Base-by-base conservation (phyloP, 2,329 filamentous ascomycete genomes). In the Zelopaecilomyces penicillatus region DNA sequence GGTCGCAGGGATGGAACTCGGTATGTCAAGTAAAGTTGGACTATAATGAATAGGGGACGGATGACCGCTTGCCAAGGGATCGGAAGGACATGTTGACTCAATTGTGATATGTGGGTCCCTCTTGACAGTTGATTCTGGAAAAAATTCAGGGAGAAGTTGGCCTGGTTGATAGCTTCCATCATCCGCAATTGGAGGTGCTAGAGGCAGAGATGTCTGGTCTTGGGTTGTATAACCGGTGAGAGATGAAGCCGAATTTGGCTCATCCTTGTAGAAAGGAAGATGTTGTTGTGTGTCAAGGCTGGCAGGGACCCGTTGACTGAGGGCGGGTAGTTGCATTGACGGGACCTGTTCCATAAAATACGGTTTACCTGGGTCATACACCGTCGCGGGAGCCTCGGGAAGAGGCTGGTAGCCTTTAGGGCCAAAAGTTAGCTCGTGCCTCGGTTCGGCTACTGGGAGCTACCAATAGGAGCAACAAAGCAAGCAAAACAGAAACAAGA, bases 331-430 rank as follows among this genome's bases (percentile, higher is more conserved):
- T 9, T 42, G 19, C 50, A 52, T 47, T 8, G 54, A 48, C 44
- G 47, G 46, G 43, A 48, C 41, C 48, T 54, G 55, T 37, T 62
- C 56, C 32, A 58, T 54, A 37, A 56, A 45, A 39, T 67, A 69
- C 6, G 64, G 57, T 26, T 55, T 53, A 31, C 54, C 58, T 8
- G 57, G 46, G 6, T 54, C 60, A 47, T 63, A 60, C 30, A 56
- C 53, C n/a, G 51, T 51, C 4, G 54, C 38, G 9, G 52, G 50
- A 28, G 56, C 44, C 33, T 51, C 50, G 5, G 56, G 53, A 27
- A 67, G 47, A 26, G 58, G 51, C 44, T 64, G 58, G 44, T 68
- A 68, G 11, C 59, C 66, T 67, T 56, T 32, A 19, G 19, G 19
- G 9, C 7, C 34, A 11, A 32, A 27, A 36, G 45, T 50, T 27